Evolutionary conservation across 2,329 filamentous ascomycete genomes (phyloP).

Genomic region (Berkeleyomyces basicola): DNA sequence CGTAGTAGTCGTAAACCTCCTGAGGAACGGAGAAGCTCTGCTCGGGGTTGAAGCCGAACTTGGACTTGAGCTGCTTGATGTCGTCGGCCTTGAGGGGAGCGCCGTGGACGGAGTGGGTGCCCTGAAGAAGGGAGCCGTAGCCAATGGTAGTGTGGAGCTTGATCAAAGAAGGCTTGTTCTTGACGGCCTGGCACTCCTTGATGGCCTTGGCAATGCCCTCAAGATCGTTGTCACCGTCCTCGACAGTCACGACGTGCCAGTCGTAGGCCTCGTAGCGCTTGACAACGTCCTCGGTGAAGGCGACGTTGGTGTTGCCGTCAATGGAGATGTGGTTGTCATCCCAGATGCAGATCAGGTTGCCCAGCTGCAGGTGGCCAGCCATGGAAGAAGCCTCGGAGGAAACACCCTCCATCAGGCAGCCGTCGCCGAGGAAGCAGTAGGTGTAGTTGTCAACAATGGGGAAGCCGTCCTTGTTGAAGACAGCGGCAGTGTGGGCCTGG

Average conservation of each 20-base stretch:
- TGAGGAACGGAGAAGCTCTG: conserved; percentile 87
- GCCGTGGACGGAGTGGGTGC: conserved; percentile 90
- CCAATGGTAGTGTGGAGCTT: conserved; percentile 96
- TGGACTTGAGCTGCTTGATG: conserved; percentile 80
- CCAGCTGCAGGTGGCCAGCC: conserved; percentile 91
- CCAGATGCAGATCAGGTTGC: conserved; percentile 92
- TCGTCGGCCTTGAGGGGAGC: conserved; percentile 91
- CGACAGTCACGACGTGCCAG: conserved; percentile 78
- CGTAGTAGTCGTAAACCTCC: conserved; percentile 82
- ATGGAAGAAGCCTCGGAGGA: conserved; percentile 81
- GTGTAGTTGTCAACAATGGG: conserved; percentile 92
- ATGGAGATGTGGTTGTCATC: conserved; percentile 97
- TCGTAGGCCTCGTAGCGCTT: conserved; percentile 95
- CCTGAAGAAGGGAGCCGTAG: conserved; percentile 82
- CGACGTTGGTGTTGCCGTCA: conserved; percentile 87
- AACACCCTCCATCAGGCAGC: conserved; percentile 97
- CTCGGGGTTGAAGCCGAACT: conserved; percentile 91
- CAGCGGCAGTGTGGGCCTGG: conserved; percentile 75
- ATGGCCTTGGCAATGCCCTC: conserved; percentile 78
- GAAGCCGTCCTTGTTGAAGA: conserved; percentile 94
- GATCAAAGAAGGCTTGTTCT: conserved; percentile 92
- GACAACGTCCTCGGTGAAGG: conserved; percentile 91
- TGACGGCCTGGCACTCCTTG: conserved; percentile 68
- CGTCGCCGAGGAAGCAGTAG: conserved; percentile 92
- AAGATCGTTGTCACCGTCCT: conserved; percentile 79